Conservation (phyloP, 1,139 yeast species). For the Tardiomyces blankii region DNA sequence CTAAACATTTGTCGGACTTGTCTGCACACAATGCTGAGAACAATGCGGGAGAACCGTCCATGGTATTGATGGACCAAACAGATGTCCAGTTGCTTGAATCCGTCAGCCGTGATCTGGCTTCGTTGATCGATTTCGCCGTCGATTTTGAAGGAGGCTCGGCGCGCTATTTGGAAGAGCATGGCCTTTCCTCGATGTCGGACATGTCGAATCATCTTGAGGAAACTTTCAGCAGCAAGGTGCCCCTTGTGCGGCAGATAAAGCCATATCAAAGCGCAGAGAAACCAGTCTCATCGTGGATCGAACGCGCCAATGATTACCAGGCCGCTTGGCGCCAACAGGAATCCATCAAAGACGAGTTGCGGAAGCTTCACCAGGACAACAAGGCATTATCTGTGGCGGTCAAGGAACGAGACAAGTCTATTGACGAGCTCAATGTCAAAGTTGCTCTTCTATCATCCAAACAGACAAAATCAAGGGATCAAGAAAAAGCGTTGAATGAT, state of each 20-base stretch:
- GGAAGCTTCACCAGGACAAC: background rate
- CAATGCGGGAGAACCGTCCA: too few relatives aligned
- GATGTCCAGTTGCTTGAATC: too few relatives aligned
- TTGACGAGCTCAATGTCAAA: slow-evolving; percentile 1
- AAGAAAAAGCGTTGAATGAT: background rate
- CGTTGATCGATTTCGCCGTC: too few relatives aligned
- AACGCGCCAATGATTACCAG: background rate
- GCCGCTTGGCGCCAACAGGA: background rate
- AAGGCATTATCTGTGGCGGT: background rate
- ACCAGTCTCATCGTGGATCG: background rate
- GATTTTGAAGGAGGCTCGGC: too few relatives aligned
- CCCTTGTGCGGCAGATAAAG: background rate
- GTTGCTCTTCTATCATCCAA: background rate
- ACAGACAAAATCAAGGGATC: background rate
- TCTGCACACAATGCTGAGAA: too few relatives aligned
- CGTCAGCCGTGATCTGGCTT: too few relatives aligned
- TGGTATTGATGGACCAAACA: too few relatives aligned
- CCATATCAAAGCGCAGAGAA: background rate
- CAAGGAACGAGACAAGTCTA: background rate
- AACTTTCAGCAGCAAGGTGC: background rate
- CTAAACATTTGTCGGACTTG: too few relatives aligned
- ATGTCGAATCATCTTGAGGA: background rate
- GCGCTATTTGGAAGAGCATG: background rate
- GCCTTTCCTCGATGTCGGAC: background rate
- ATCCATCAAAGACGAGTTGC: background rate